Evolutionary conservation across 1,284 basidiomycete species (phyloP).

Genomic region (Leccinum griseonigrum): DNA sequence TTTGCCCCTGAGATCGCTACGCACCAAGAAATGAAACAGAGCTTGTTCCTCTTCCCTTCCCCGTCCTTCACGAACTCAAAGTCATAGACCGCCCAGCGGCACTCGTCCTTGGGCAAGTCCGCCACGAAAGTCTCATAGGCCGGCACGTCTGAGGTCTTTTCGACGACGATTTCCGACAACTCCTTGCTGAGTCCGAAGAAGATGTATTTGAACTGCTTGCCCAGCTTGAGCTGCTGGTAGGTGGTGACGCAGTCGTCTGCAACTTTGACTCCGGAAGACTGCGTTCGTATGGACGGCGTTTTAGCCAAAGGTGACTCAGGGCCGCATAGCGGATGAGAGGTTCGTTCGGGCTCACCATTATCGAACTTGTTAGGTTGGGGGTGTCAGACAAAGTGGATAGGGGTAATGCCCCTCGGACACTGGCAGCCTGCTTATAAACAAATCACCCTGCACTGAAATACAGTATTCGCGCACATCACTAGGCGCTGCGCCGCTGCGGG

Average conservation of each 20-base stretch:
- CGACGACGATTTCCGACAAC: slow-evolving; percentile 75
- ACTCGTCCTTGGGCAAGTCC: slow-evolving; percentile 77
- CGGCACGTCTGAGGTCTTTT: slow-evolving; percentile 50
- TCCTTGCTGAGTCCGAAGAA: slow-evolving; percentile 72
- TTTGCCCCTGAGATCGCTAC: not conserved
- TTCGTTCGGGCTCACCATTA: slow-evolving; percentile 16
- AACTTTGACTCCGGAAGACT: slow-evolving; percentile 68
- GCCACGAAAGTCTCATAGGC: slow-evolving; percentile 79
- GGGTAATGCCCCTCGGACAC: slow-evolving; percentile 4
- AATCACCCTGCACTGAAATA: not conserved
- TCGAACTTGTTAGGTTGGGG: not conserved
- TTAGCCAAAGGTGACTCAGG: not conserved
- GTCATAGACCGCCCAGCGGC: slow-evolving; percentile 92
- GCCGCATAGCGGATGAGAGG: not conserved
- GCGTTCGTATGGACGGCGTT: slow-evolving; percentile 42
- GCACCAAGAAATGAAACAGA: slow-evolving; percentile 83
- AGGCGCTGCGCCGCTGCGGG: slow-evolving; percentile 12
- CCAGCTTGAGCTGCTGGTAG: slow-evolving; percentile 82
- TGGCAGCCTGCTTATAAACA: slow-evolving; percentile 15
- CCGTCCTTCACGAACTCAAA: slow-evolving; percentile 72
- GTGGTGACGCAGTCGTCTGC: slow-evolving; percentile 58
- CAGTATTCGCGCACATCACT: not conserved
- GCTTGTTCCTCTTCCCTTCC: slow-evolving; percentile 76
- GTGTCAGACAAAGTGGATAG: slow-evolving; percentile 11
- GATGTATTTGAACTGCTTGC: slow-evolving; percentile 85